These are phyloP conservation scores for Rhizopus arrhizus DNA, from an alignment of 371 early-diverging fungal genomes.

Conservation along the genomic window DNA sequence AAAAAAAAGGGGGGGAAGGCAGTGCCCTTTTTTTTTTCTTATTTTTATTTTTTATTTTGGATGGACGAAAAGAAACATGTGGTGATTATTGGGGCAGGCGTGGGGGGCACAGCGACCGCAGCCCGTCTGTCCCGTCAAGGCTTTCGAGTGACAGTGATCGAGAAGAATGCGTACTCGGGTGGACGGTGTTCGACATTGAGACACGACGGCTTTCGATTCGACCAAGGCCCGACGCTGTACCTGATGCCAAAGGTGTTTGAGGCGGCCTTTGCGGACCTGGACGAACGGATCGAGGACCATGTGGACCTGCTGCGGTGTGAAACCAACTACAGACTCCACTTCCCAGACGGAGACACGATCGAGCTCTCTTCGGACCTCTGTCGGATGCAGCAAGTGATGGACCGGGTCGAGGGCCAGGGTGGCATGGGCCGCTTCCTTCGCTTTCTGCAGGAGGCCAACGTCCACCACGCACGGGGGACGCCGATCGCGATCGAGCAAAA, in stretches of 20 bases:
- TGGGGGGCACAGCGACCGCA: conserved; percentile 63
- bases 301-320: conserved; percentile 57
- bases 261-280: conserved; percentile 59
- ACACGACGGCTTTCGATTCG: conserved; percentile 57
- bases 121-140: conserved; percentile 63
- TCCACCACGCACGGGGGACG: conserved; percentile 56
- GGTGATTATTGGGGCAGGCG: conserved; percentile 59
- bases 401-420: conserved; percentile 52
- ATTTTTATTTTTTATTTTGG: too few species aligned
- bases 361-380: conserved; percentile 56
- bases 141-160: conserved; percentile 57
- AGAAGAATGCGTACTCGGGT: conserved; percentile 62
- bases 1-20: too few species aligned
- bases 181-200: conserved; percentile 63
- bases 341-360: conserved; percentile 56
- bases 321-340: conserved; percentile 66
- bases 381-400: conserved; percentile 56
- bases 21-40: too few species aligned
- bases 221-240: conserved; percentile 68
- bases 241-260: conserved; percentile 64
- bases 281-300: conserved; percentile 52
- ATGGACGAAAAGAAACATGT: conserved; percentile 32
- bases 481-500: conserved; percentile 55
- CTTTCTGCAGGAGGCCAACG: conserved; percentile 54
- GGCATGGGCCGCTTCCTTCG: conserved; percentile 50